Conservation (phyloP, 225 moss, liverwort and hornwort genomes). For the Sphagnum contortum region DNA sequence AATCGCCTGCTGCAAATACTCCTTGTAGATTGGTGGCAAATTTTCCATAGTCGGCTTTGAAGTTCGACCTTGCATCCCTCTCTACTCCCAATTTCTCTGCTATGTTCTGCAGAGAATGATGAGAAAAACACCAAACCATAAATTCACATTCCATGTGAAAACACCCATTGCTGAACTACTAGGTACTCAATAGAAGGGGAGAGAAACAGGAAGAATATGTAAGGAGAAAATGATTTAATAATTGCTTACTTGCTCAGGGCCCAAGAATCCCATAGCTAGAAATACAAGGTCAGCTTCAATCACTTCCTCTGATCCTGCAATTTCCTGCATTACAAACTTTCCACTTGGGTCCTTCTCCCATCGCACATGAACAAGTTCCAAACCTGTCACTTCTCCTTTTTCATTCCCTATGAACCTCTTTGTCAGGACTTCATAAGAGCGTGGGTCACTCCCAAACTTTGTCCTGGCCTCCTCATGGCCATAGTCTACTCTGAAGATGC, state of each 20-base stretch:
- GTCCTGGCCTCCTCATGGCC: constrained; percentile 71
- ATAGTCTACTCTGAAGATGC: constrained; percentile 70
- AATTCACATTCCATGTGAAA: too few relatives aligned
- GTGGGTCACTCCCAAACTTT: constrained; percentile 69
- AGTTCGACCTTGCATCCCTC: constrained; percentile 69
- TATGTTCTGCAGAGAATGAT: constrained; percentile 44
- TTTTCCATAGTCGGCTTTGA: constrained; percentile 63
- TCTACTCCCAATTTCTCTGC: constrained; percentile 72
- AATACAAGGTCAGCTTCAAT: constrained; percentile 60
- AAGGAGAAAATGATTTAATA: too few relatives aligned
- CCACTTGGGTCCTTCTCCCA: constrained; percentile 74
- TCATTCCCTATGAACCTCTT: constrained; percentile 73
- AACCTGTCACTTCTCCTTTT: constrained; percentile 48
- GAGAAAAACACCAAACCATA: too few relatives aligned
- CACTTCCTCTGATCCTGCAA: constrained; percentile 62
- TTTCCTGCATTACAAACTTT: constrained; percentile 71
- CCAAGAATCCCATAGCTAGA: constrained; percentile 73
- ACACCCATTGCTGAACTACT: too few relatives aligned
- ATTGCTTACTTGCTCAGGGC: constrained; percentile 69
- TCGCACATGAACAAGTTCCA: constrained; percentile 53
- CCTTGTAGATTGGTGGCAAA: constrained; percentile 62
- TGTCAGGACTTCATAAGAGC: constrained; percentile 70
- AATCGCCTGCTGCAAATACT: constrained; percentile 70
- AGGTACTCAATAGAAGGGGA: too few relatives aligned
- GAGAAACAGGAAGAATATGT: too few relatives aligned